Conservation (phyloP, 768 basidiomycete genomes). For the Kwoniella pini region DNA sequence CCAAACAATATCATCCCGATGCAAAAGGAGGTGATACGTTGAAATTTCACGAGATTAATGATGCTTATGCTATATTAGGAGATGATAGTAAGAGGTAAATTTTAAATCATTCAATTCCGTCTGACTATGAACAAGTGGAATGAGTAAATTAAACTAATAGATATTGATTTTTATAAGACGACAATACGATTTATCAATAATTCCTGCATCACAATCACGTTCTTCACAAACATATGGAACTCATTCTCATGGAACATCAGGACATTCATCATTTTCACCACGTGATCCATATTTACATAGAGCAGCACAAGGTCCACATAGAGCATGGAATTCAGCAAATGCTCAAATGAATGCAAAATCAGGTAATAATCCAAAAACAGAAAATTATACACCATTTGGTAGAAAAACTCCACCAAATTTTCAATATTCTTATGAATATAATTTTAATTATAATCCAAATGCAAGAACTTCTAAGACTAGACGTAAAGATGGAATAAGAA, state of each 20-base stretch:
- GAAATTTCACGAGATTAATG: constrained; percentile 50
- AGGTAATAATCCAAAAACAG: background rate
- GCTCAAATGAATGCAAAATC: background rate
- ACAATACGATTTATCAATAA: constrained; percentile 29
- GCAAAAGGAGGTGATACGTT: constrained; percentile 42
- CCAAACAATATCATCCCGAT: constrained; percentile 53
- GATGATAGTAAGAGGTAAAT: constrained; percentile 50
- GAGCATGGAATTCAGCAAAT: constrained; percentile 10
- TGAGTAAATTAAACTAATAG: too few relatives aligned
- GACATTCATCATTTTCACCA: constrained; percentile 16
- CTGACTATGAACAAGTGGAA: too few relatives aligned
- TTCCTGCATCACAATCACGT: constrained; percentile 61
- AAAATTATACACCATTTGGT: constrained; percentile 14
- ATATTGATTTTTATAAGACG: constrained; percentile 11
- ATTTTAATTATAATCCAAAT: constrained; percentile 16
- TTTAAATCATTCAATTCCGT: too few relatives aligned
- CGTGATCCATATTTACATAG: constrained; percentile 17
- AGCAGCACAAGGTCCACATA: constrained; percentile 23
- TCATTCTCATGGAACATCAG: background rate
- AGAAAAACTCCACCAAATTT: constrained; percentile 19
- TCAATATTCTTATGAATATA: constrained; percentile 19
- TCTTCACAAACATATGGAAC: background rate
- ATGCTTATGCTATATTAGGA: constrained; percentile 50
- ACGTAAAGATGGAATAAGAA: constrained; percentile 23
- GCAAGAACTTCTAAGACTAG: constrained; percentile 2